Conservation (phyloP, 495 filamentous ascomycete genomes). For the Aspergillus funiculosus region DNA sequence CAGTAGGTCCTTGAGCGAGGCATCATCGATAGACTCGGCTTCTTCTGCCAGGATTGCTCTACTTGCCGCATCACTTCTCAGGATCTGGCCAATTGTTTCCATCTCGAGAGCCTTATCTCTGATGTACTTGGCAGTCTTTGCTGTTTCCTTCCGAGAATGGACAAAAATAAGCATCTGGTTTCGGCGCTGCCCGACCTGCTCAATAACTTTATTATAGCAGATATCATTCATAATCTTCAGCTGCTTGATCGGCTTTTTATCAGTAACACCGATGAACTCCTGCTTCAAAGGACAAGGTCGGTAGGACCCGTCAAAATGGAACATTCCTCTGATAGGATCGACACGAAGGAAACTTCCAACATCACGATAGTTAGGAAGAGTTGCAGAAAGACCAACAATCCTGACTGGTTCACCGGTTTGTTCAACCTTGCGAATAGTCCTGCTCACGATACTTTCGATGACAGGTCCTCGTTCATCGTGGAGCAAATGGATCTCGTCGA, state of each 20-base stretch:
- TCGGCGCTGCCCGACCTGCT: constrained; percentile 83
- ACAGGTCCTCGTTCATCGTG: constrained; percentile 98
- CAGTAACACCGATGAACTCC: constrained; percentile 96
- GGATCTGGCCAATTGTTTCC: constrained; percentile 94
- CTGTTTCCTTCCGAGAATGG: constrained; percentile 95
- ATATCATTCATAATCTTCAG: constrained; percentile 99
- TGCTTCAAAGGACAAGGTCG: constrained; percentile 89
- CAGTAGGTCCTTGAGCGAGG: constrained; percentile 87
- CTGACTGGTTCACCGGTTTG: constrained; percentile 89
- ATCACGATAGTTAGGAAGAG: constrained; percentile 93
- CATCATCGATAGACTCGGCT: constrained; percentile 73
- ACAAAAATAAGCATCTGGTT: constrained; percentile 99
- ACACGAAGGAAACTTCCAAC: constrained; percentile 94
- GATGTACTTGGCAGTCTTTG: constrained; percentile 94
- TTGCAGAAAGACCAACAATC: constrained; percentile 88
- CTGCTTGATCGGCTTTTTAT: constrained; percentile 98
- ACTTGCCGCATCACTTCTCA: constrained; percentile 88
- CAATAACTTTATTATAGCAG: constrained; percentile 93
- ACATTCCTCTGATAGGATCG: constrained; percentile 76
- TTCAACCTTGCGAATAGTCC: constrained; percentile 87
- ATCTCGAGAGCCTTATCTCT: constrained; percentile 91
- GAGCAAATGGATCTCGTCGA: constrained; percentile 96
- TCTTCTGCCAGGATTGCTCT: constrained; percentile 82
- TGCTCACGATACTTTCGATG: constrained; percentile 91
- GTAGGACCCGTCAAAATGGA: constrained; percentile 95